Evolutionary conservation across 2,329 filamentous ascomycete species (phyloP), one percentile per base, ranked within the genome.

Genomic region (Paraphoma chrysanthemicola): DNA sequence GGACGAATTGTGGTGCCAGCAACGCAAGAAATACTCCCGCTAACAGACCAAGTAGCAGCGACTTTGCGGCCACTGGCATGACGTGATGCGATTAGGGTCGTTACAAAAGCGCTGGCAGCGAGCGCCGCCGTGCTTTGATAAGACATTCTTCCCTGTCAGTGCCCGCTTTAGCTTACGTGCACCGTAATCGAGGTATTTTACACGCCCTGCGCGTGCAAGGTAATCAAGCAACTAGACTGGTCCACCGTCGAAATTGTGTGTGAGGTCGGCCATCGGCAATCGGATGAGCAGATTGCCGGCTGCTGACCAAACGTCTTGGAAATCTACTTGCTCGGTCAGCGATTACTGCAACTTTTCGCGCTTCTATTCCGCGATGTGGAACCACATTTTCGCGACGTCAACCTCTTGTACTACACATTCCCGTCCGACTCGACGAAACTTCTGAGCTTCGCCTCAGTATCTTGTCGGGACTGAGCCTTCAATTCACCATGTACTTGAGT

Each of bases 11-110:
- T 46, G 68, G 69, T 61, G 69, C 47, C 16, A 72, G 28, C 33
- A 71, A 28, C 18, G 68, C 71, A 18, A 74, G 63, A 46, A 73
- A 47, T 31, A 72, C 47, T 29, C 70, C 70, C 46, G 63, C 56
- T 44, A 73, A 44, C 12, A 73, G 57, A 8, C 70, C 70, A 12
- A 48, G 59, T 18, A 69, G 28, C 51, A 71, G 51, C 38, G 67
- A 67, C 55, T 61, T 63, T 50, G 57, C 49, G 17, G 53, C 53
- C 29, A 62, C 17, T 31, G 55, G 42, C 62, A 69, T 70, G 56
- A 62, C 60, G 62, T 59, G 57, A 63, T 46, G 39, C 39, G 44
- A 30, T 23, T 29, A 28, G 48, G 23, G 44, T 45, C 46, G 57
- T 55, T 56, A 44, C 49, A 51, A 57, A 12, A 46, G n/a, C 14